Conservation (phyloP, 257 asterid genomes). For the Striga asiatica region DNA sequence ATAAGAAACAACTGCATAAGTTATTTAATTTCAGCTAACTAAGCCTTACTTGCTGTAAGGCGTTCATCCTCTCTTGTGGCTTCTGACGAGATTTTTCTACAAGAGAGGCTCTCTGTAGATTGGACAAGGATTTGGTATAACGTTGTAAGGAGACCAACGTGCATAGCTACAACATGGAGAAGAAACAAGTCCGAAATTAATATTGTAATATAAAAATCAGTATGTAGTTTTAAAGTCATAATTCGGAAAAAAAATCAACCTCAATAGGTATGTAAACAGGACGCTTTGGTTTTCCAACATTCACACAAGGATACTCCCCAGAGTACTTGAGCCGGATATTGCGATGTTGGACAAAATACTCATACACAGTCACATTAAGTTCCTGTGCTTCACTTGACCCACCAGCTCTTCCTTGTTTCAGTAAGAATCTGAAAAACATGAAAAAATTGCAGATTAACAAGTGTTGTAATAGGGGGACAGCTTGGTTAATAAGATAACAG, state of each 20-base stretch:
- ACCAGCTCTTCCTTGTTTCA: conserved; percentile 31
- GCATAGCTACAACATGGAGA: conserved; percentile 38
- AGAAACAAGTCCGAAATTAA: conserved; percentile 1
- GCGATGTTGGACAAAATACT: conserved; percentile 37
- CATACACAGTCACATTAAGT: conserved; percentile 38
- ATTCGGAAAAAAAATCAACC: conserved; percentile 22
- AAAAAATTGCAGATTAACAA: not conserved
- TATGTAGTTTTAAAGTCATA: not conserved
- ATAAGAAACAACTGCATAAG: not conserved
- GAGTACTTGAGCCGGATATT: conserved; percentile 26
- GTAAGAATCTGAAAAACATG: conserved; percentile 27
- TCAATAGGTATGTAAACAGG: conserved; percentile 60
- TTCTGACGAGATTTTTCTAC: conserved; percentile 70
- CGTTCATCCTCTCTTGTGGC: conserved; percentile 55
- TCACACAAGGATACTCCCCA: conserved; percentile 47
- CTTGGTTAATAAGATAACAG: not conserved
- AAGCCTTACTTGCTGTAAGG: conserved; percentile 32
- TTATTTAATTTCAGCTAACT: not conserved
- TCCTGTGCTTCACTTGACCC: conserved; percentile 14
- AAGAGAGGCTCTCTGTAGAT: conserved; percentile 53
- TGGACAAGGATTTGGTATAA: conserved; percentile 47
- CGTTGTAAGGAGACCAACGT: conserved; percentile 59
- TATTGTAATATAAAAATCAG: not conserved
- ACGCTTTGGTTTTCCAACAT: conserved; percentile 56
- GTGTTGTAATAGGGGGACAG: not conserved